Conservation (phyloP, 495 filamentous ascomycete species). For the Copromyces sp. region DNA sequence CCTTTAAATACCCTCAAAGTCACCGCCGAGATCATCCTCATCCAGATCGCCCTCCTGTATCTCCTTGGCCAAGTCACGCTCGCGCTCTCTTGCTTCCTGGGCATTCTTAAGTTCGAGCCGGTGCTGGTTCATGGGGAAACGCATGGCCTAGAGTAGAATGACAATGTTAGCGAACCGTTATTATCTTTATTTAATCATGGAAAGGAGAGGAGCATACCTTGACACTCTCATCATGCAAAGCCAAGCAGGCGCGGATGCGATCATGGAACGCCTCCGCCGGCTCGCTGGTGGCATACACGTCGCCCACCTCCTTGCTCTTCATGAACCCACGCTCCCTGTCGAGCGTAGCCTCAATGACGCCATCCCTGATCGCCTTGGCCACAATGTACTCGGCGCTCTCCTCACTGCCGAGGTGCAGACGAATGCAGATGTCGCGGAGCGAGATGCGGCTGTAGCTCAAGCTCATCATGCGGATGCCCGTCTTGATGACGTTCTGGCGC, state of each 20-base stretch:
- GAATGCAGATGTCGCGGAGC: slow-evolving; percentile 93
- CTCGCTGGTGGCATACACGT: slow-evolving; percentile 92
- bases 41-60: slow-evolving; percentile 97
- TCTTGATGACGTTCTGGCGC: slow-evolving; percentile 98
- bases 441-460: slow-evolving; percentile 95
- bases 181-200: background rate
- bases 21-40: slow-evolving; percentile 91
- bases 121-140: slow-evolving; percentile 99
- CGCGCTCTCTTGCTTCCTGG: slow-evolving; percentile 89
- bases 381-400: slow-evolving; percentile 98
- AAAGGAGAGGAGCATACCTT: slow-evolving; percentile 51
- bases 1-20: slow-evolving; percentile 89
- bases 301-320: slow-evolving; percentile 93
- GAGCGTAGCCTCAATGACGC: slow-evolving; percentile 91
- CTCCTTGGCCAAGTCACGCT: slow-evolving; percentile 95
- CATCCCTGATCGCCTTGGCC: slow-evolving; percentile 94
- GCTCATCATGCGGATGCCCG: slow-evolving; percentile 97
- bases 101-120: slow-evolving; percentile 96
- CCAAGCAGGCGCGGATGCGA: slow-evolving; percentile 81
- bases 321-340: slow-evolving; percentile 94
- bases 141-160: slow-evolving; percentile 61
- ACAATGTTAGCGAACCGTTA: slow-evolving; percentile 9
- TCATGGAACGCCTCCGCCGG: slow-evolving; percentile 96
- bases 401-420: slow-evolving; percentile 82
- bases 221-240: slow-evolving; percentile 92